These are phyloP conservation scores for Chenopodium quinoa DNA, from an alignment of 148 eudicot genomes.

Conservation along the genomic window DNA sequence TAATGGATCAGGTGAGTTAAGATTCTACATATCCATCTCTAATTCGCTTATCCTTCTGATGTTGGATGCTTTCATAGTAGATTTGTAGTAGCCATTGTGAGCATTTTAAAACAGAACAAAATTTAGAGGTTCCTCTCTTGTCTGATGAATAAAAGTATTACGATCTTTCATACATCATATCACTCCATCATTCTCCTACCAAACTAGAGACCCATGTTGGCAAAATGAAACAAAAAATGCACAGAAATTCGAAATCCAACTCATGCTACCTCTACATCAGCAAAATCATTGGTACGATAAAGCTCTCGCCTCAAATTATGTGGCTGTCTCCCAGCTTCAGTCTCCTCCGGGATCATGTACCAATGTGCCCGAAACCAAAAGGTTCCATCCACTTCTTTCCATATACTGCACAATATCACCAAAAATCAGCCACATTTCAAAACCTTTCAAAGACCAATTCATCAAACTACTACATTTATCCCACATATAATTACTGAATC, in stretches of 20 bases:
- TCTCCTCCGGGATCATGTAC: constrained; percentile 96
- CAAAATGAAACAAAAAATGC: background rate
- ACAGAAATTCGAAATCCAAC: background rate
- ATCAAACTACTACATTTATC: too few species aligned
- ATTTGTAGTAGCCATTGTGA: background rate
- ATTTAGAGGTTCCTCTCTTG: background rate
- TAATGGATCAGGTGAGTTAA: background rate
- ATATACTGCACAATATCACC: constrained; percentile 48
- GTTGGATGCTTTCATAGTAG: background rate
- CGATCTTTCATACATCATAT: background rate
- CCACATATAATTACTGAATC: too few species aligned
- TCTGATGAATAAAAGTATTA: background rate
- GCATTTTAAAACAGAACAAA: background rate
- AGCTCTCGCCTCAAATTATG: constrained; percentile 94
- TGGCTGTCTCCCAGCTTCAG: constrained; percentile 86
- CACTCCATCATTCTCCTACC: background rate
- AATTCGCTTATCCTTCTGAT: background rate
- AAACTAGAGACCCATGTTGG: background rate
- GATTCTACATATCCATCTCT: background rate
- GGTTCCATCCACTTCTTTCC: constrained; percentile 90
- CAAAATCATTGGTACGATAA: constrained; percentile 80
- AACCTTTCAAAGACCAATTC: background rate
- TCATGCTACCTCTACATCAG: constrained; percentile 73
- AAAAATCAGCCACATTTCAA: constrained; percentile 8
- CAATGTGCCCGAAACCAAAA: constrained; percentile 87